Base-by-base conservation (phyloP, 2,329 filamentous ascomycete genomes). In the Westerdykella aurantiaca region DNA sequence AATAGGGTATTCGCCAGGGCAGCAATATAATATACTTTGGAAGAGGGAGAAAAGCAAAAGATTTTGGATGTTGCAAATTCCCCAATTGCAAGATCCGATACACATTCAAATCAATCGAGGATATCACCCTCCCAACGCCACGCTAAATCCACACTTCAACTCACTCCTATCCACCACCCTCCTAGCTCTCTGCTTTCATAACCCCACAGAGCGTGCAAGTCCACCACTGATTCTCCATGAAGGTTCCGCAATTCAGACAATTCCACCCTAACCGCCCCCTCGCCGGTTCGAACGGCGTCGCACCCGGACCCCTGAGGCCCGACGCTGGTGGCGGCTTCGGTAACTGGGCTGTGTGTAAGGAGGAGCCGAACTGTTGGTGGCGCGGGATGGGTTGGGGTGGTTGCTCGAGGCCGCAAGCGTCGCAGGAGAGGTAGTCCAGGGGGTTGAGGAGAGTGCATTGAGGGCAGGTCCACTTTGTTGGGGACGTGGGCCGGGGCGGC, bases 181-280 rank as follows among this genome's bases (percentile, higher is more conserved):
- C 25, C 25, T 29, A 29, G 10, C 25, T 29, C 25, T 64, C 60
- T 6, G 53, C 40, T 48, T 82, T 83, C 77, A 83, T 78, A 7
- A 63, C 68, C 39, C 80, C 79, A 59, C 80, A 83, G 10, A 69
- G 68, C 12, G 75, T 74, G 52, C 80, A 83, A 4, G 78, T 82
- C 80, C 79, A 83, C 79, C 79, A 83, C 52, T 79, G 67, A 16
- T 71, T 73, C 59, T 83, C 80, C 78, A 82, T 83, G 47, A 80
- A 83, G 0, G 74, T 73, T 5, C 78, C 77, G 47, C 81, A 84
- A 5, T 67, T 63, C 41, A 69, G 54, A 58, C 81, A 84, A 42
- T 74, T 68, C 81, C 81, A 83, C 1, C 79, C 80, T 16, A 81
- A 54, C 2, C 75, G 72, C 37, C 73, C 69, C 16, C 66, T 67